Evolutionary conservation across 768 basidiomycete genomes (phyloP), one percentile per base, ranked within the genome.

Genomic region (Pisolithus tinctorius): DNA sequence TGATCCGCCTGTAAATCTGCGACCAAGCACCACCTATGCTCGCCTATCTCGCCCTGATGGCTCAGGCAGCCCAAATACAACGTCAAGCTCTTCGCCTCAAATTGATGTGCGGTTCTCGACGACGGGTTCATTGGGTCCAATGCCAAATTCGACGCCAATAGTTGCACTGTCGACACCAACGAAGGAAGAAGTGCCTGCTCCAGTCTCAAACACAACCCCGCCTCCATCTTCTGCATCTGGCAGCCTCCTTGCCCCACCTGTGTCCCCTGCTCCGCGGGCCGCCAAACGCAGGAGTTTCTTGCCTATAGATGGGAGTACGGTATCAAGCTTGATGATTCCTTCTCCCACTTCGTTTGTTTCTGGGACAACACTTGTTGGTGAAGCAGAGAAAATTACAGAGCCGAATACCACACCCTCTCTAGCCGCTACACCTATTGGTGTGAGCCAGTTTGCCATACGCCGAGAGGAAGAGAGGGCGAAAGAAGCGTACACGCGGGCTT

Each of bases 271-370:
- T 11, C 67, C 76, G 20, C 75, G 82, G 49, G 61, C 82, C 27
- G 73, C 77, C 11, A 93, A 86, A 68, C 81, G 94, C 37, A 76
- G 90, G 61, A 94, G 91, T 63, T 98, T 95, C 75, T 71, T 98
- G 40, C 88, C 92, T 17, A 75, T 98, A 49, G 90, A 89, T 54
- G 76, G 77, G 14, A 82, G 84, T 27, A 74, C 81, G 36, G 67
- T 74, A 6, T 67, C 83, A 40, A 81, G 74, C 58, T 81, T 88
- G 51, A 73, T 77, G 26, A 80, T 83, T 27, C 82, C 83, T 14
- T 81, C 82, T 16, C 72, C 83, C 16, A 79, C 85, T 14, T 68
- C 77, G 2, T 86, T 85, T 63, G 66, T 86, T 38, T 73, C 76
- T 9, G 76, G 72, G 29, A 55, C 82, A 11, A 73, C 76, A 10